Evolutionary conservation across 2,329 filamentous ascomycete genomes (phyloP), one percentile per base, ranked within the genome.

Genomic region (Kalaharituber pfeilii): DNA sequence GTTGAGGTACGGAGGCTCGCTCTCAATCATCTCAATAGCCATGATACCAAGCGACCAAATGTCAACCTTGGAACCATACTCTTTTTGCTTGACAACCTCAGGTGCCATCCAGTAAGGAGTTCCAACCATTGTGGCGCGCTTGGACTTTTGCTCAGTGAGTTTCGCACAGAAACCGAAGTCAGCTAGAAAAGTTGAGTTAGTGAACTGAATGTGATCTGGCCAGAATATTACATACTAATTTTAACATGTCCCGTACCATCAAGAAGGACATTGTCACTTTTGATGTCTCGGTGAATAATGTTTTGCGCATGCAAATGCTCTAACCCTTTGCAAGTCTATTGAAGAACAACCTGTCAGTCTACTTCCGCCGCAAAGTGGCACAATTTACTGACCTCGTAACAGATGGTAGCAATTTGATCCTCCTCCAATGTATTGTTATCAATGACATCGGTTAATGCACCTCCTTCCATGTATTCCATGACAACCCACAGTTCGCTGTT

Each of bases 51-150:
- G 74, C 27, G 88, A 95, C 91, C 91, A 98, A 66, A 96, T 94
- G 67, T 98, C 91, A 59, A 96, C 91, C 75, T 96, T 96, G 66
- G 85, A 84, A 36, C 89, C 91, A 66, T 98, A 98, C 69, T 95
- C 89, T 73, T 96, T 96, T 69, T 96, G 91, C 73, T 96, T 96
- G 67, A 98, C 91, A 45, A 98, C 91, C 70, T 98, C 91, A 33
- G 91, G 91, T 7, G 91, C 91, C 91, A 98, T 98, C 91, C 91
- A 98, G 75, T 96, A 98, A 15, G 91, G 91, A 29, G 91, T 98
- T 60, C 91, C 91, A 53, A 98, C 91, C 91, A 98, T 96, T 56
- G 91, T 98, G 44, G 89, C 88, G 69, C 91, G 88, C 76, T 98
- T 96, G 64, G 80, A 91, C 71, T 94, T 94, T 60, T 87, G 82